These are phyloP conservation scores for Earliella scabrosa DNA, from an alignment of 1,284 basidiomycete species.

Conservation along the genomic window DNA sequence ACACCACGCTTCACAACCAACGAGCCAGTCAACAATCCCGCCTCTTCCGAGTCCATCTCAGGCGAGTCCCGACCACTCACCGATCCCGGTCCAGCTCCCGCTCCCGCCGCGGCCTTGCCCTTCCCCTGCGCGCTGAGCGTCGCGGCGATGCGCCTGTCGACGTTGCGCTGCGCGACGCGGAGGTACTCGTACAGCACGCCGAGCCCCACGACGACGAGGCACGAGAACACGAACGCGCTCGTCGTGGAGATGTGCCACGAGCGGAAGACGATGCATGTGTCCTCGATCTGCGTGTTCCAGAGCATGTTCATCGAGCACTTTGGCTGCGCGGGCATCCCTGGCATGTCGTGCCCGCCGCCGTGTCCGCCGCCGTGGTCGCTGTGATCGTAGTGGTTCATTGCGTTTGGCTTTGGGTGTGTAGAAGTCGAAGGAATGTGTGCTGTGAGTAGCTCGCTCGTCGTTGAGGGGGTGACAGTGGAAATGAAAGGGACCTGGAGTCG, in stretches of 20 bases:
- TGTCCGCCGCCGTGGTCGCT: slow-evolving; percentile 43
- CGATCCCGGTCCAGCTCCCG: slow-evolving; percentile 28
- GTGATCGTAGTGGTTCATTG: slow-evolving; percentile 51
- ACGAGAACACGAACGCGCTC: slow-evolving; percentile 61
- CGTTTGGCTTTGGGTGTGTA: not conserved
- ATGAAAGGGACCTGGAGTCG: not conserved
- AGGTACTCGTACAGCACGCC: slow-evolving; percentile 79
- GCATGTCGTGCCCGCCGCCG: slow-evolving; percentile 45
- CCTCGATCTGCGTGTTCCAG: slow-evolving; percentile 73
- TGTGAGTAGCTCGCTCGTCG: not conserved
- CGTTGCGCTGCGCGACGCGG: slow-evolving; percentile 57
- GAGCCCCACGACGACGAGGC: slow-evolving; percentile 62
- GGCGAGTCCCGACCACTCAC: slow-evolving; percentile 49
- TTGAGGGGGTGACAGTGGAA: too few species aligned
- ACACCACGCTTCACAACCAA: slow-evolving; percentile 38
- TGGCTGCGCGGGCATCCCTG: slow-evolving; percentile 36
- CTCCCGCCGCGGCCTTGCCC: slow-evolving; percentile 41
- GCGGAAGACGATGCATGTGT: slow-evolving; percentile 77
- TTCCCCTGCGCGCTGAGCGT: slow-evolving; percentile 49
- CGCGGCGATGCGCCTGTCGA: slow-evolving; percentile 62
- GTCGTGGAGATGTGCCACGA: slow-evolving; percentile 73
- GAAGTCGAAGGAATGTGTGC: not conserved
- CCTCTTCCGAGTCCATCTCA: slow-evolving; percentile 52
- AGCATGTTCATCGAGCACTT: slow-evolving; percentile 29
- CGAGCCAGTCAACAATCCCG: slow-evolving; percentile 56